Conservation (phyloP, 495 filamentous ascomycete species). For the Penicillium argentinense region DNA sequence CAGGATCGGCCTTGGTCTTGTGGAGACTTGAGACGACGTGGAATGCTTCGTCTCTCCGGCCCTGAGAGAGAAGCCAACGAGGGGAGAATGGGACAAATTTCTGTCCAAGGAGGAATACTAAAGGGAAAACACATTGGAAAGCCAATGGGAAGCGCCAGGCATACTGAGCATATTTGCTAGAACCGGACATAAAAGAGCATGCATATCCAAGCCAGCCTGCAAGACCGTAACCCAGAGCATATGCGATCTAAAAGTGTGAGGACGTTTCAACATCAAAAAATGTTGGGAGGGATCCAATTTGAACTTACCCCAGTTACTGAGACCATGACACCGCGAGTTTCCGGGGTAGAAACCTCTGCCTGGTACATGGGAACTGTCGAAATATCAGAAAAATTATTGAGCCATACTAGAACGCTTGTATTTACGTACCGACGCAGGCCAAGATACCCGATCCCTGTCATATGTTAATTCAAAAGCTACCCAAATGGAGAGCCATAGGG, state of each 20-base stretch:
- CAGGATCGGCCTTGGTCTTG: no score
- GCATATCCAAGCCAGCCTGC: slow-evolving; percentile 34
- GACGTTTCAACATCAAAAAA: no score
- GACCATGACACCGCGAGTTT: slow-evolving; percentile 37
- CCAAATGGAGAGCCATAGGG: no score
- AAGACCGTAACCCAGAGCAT: slow-evolving; percentile 31
- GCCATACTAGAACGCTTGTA: no score
- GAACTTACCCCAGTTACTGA: slow-evolving; percentile 29
- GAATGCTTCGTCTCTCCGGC: slow-evolving; percentile 25
- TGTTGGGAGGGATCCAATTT: no score
- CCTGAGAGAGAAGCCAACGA: slow-evolving; percentile 35
- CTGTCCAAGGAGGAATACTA: slow-evolving; percentile 29
- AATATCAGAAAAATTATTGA: no score
- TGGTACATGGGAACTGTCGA: slow-evolving; percentile 44
- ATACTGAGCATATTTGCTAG: no score
- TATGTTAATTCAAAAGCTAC: no score
- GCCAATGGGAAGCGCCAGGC: slow-evolving; percentile 39
- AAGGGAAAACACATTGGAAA: slow-evolving; percentile 28
- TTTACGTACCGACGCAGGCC: slow-evolving; percentile 28
- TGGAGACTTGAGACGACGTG: slow-evolving; percentile 29
- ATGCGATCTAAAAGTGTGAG: no score
- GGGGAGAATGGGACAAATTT: slow-evolving; percentile 32
- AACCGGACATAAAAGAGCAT: slow-evolving; percentile 24
- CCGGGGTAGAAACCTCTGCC: slow-evolving; percentile 38
- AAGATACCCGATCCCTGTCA: slow-evolving; percentile 38